These are phyloP conservation scores for Bassia scoparia DNA, from an alignment of 148 eudicot species.

Conservation along the genomic window DNA sequence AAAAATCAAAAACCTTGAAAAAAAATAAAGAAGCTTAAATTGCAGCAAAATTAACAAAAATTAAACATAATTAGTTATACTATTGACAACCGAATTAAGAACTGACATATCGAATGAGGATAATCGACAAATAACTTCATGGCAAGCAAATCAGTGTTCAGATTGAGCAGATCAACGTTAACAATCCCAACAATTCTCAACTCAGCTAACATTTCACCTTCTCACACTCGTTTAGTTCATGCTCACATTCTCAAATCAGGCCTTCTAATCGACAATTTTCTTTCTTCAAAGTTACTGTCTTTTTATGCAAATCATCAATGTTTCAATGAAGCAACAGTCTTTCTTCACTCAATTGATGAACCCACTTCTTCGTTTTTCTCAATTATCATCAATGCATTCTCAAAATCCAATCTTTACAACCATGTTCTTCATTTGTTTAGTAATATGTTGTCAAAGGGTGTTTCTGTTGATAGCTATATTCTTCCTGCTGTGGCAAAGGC, in stretches of 20 bases:
- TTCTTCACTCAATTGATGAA: slow-evolving; percentile 37
- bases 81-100: too few relatives aligned
- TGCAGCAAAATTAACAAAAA: too few relatives aligned
- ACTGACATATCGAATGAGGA: too few relatives aligned
- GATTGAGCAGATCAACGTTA: slow-evolving; percentile 18
- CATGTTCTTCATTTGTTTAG: slow-evolving; percentile 39
- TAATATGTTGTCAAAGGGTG: slow-evolving; percentile 36
- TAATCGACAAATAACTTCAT: slow-evolving; percentile 5
- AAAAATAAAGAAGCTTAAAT: too few relatives aligned
- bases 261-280: slow-evolving; percentile 24
- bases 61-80: too few relatives aligned
- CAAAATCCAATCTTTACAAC: slow-evolving; percentile 37
- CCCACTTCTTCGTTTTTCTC: slow-evolving; percentile 48
- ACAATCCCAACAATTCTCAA: slow-evolving; percentile 25
- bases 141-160: slow-evolving; percentile 21
- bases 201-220: slow-evolving; percentile 34
- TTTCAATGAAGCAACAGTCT: slow-evolving; percentile 44
- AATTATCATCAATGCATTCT: slow-evolving; percentile 47
- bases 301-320: slow-evolving; percentile 53
- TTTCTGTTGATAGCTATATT: slow-evolving; percentile 48
- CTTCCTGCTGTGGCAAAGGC: slow-evolving; percentile 63
- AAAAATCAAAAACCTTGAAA: too few relatives aligned
- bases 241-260: slow-evolving; percentile 60
- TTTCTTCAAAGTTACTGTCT: slow-evolving; percentile 50
- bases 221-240: slow-evolving; percentile 47